Evolutionary conservation across 345 rosid genomes (phyloP), one percentile per base, ranked within the genome.

Genomic region (Firmiana major): DNA sequence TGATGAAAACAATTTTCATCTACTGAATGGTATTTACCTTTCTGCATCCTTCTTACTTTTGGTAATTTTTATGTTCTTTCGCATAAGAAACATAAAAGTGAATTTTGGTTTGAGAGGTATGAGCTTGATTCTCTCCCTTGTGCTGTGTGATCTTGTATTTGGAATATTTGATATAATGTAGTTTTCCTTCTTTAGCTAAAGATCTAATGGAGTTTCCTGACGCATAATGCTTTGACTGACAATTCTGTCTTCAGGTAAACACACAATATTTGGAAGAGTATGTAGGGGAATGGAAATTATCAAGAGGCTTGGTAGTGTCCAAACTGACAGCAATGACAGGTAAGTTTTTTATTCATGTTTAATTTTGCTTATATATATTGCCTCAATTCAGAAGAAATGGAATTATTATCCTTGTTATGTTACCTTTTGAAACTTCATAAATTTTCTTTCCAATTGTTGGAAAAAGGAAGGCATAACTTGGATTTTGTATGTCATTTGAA

Each of bases 251-350:
- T 51, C 62, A 71, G 75, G 75, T 51, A 71, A 71, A 51, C 75
- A 71, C 75, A 53, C 8, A 7, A 96, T 96, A 77, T 96, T 96
- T 83, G 99, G 99, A 73, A 91, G 99, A 82, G 97, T 93, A 13
- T 90, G 92, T 59, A 81, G 85, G 4, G 99, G 99, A 78, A 92
- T 93, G 97, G 98, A 96, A 79, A 91, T 96, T 69, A 87, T 92
- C 84, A 93, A 96, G 85, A 93, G 98, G 79, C 97, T 96, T 5
- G 98, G 98, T 72, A 96, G 94, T 66, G 87, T 96, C 81, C 99
- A 96, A 88, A 93, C 98, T 40, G 94, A 96, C 89, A 93, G 90
- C 70, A 94, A 87, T 53, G 99, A 96, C 80, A 88, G 97, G 99
- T 96, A 75, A 82, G 65, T 7, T 17, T 45, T 36, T n/a, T 48